Evolutionary conservation across 108 stramenopile species (phyloP), one percentile per base, ranked within the genome.

Genomic region (Cyclotella atomus): DNA sequence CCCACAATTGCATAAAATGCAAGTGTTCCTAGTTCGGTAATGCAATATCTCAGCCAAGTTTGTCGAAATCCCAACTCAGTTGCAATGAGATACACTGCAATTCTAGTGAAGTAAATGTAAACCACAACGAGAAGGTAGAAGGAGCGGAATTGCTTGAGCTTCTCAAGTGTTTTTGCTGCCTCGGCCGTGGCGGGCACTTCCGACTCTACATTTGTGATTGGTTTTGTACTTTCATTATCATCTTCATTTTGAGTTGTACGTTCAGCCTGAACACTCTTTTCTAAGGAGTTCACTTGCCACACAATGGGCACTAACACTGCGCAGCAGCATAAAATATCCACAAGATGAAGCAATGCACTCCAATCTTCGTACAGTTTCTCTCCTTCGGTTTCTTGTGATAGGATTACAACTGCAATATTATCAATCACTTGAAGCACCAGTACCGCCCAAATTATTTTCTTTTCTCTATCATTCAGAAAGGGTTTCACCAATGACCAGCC

Each of bases 291-390:
- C 27, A 96, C 91, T 73, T 92, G 92, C 97, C 97, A 98, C 20
- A 97, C 91, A 70, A 99, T 97, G 14, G 99, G 99, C 59, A 98
- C 55, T 17, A 98, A 79, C n/a, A 99, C 87, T 35, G 94, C 96
- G 68, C 89, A 93, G 75, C 99, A 98, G 75, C 99, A 98, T 32
- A 97, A n/a, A 32, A 98, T 93, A 74, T 99, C 99, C 8, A 98
- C 89, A 33, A 99, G 67, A 75, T 98, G 97, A 23, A 99, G 83
- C 30, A 98, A 53, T 46, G 94, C 93, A 34, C 76, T 88, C 99
- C 97, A 98, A 55, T 81, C 75, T 59, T 91, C 82, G 60, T 83
- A 96, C 5, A 81, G 33, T 16, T 27, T 64, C 67, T 97, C 96
- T 38, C 98, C 98, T 43, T 91, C 91, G 2, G 92, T 83, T 59